These are phyloP conservation scores for Copromyces sp. DNA, from an alignment of 495 filamentous ascomycete species.

Conservation along the genomic window DNA sequence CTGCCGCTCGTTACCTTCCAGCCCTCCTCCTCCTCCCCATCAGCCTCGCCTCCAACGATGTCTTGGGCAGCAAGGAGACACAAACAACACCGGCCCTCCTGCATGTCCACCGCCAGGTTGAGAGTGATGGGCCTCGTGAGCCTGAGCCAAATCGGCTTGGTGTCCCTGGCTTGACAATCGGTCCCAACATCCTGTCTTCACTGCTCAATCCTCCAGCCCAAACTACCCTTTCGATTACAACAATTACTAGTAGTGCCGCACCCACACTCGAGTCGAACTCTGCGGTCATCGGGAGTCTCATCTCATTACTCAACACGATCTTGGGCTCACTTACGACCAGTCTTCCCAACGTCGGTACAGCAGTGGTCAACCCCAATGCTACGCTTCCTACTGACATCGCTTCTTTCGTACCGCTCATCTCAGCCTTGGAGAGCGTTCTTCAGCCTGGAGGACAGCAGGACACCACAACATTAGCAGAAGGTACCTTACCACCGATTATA, in stretches of 20 bases:
- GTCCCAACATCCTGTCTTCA: slow-evolving; percentile 4
- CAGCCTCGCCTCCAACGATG: background rate
- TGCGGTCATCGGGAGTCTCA: slow-evolving; percentile 2
- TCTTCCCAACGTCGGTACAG: background rate
- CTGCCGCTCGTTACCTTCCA: slow-evolving; percentile 1
- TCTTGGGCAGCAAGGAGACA: background rate
- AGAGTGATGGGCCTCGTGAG: background rate
- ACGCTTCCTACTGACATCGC: background rate
- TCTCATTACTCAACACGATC: slow-evolving; percentile 3
- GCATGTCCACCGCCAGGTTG: background rate
- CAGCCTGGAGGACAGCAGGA: background rate
- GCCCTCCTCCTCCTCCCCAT: slow-evolving; percentile 2
- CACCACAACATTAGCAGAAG: background rate
- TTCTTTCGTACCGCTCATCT: background rate
- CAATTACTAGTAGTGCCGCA: background rate
- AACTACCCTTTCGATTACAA: background rate
- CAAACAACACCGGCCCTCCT: background rate
- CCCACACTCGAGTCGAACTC: background rate
- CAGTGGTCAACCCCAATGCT: background rate
- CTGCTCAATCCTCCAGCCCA: slow-evolving; percentile 1
- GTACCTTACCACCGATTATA: background rate
- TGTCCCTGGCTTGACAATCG: slow-evolving; percentile 4
- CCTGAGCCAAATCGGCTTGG: slow-evolving; percentile 1
- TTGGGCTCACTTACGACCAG: background rate
- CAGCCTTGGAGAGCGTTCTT: slow-evolving; percentile 2